These are phyloP conservation scores for Dunaliella primolecta DNA, from an alignment of 139 green algal genomes.

Conservation along the genomic window DNA sequence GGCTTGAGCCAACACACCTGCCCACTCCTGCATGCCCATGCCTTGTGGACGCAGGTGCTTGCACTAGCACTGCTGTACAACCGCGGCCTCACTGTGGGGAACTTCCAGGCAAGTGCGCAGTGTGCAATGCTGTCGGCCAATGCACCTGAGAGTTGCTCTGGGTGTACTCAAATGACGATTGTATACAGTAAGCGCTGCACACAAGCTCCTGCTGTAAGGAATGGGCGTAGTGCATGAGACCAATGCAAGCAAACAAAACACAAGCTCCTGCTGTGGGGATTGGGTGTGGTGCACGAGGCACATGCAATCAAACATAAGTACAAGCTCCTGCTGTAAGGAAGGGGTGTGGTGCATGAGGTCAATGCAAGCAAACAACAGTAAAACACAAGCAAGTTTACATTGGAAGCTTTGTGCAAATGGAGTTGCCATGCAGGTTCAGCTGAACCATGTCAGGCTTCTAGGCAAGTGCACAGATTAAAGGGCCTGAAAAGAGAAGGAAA, in stretches of 20 bases:
- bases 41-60: background rate
- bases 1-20: too few species aligned
- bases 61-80: conserved; percentile 15
- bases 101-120: conserved; percentile 10
- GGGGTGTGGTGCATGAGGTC: too few species aligned
- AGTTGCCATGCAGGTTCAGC: too few species aligned
- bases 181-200: background rate
- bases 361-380: too few species aligned
- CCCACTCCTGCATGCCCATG: background rate
- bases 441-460: too few species aligned
- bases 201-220: background rate
- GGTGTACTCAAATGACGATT: background rate
- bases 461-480: too few species aligned
- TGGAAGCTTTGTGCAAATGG: too few species aligned
- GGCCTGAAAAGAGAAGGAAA: too few species aligned
- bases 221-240: background rate
- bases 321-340: too few species aligned
- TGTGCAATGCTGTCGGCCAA: background rate
- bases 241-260: background rate
- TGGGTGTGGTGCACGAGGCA: background rate
- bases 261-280: background rate
- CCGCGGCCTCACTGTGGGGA: conserved; percentile 16
- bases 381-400: too few species aligned
- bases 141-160: background rate
- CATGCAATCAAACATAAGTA: too few species aligned